Percentiles rank a stretch among this genome's conserved stretches.
Conservation (phyloP, 2,329 filamentous ascomycete genomes). For the Colletotrichum musae region DNA sequence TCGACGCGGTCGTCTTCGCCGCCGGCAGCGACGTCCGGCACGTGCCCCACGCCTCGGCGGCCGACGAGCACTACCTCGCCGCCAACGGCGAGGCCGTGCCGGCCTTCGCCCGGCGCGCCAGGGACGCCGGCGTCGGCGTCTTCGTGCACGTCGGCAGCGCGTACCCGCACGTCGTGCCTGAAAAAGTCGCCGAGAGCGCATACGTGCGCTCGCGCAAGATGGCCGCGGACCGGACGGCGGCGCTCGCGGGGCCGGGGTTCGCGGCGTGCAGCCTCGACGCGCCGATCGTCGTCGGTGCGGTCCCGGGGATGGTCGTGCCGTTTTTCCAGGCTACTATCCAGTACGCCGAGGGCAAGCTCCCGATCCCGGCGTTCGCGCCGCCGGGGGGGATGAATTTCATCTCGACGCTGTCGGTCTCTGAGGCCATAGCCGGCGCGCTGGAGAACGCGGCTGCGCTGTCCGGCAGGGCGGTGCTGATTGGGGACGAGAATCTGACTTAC, state of each 20-base stretch:
- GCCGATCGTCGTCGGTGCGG: constrained; percentile 26
- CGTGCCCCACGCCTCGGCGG: constrained; percentile 15
- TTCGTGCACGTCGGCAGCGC: constrained; percentile 34
- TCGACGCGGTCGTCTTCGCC: constrained; percentile 31
- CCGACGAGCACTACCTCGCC: constrained; percentile 17
- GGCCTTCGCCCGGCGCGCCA: constrained; percentile 12
- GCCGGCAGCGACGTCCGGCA: constrained; percentile 35
- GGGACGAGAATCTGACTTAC: constrained; percentile 24
- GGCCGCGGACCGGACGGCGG: constrained; percentile 3
- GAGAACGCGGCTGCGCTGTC: neutral
- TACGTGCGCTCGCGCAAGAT: constrained; percentile 32
- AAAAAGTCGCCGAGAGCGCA: neutral
- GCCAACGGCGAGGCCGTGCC: constrained; percentile 27
- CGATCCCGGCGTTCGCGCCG: constrained; percentile 6
- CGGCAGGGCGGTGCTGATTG: constrained; percentile 10
- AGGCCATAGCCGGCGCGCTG: constrained; percentile 19
- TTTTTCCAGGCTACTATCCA: constrained; percentile 22
- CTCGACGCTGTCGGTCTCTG: constrained; percentile 21
- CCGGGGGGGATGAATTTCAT: constrained; percentile 29
- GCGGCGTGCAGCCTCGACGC: constrained; percentile 28
- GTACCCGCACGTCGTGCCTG: constrained; percentile 9
- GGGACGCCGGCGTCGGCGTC: constrained; percentile 9
- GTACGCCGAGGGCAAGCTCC: constrained; percentile 19
- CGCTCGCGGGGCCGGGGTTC: constrained; percentile 7
- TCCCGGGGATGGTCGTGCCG: constrained; percentile 17